Conservation (phyloP, 495 filamentous ascomycete species). For the Talaromyces trachyspermus region DNA sequence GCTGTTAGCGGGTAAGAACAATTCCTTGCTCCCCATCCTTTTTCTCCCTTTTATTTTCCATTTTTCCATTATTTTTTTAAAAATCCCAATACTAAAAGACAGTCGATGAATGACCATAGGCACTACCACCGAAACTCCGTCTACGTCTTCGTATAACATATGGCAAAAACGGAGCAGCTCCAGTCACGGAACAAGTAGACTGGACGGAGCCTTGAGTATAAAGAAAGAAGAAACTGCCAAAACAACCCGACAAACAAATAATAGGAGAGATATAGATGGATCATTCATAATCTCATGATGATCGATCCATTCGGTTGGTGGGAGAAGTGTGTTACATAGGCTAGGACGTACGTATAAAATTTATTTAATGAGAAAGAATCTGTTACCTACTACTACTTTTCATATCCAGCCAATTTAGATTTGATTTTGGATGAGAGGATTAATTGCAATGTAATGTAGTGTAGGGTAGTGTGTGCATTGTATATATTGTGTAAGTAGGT, state of each 20-base stretch:
- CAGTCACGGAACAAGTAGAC: slow-evolving; percentile 87
- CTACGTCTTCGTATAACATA: slow-evolving; percentile 82
- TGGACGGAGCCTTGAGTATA: slow-evolving; percentile 67
- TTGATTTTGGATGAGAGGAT: no score
- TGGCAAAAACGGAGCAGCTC: slow-evolving; percentile 55
- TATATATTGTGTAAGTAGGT: no score
- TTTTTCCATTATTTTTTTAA: slow-evolving; percentile 8
- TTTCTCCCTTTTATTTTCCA: slow-evolving; percentile 9
- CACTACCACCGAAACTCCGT: slow-evolving; percentile 62
- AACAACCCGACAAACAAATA: slow-evolving; percentile 4
- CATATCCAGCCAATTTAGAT: no score
- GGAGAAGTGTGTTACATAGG: neutral
- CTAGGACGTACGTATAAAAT: slow-evolving; percentile 3
- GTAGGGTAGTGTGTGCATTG: no score
- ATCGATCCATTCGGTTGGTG: no score
- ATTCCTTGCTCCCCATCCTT: no score
- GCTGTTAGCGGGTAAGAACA: slow-evolving; percentile 78
- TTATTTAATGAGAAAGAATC: no score
- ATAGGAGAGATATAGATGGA: neutral
- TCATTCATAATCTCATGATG: no score
- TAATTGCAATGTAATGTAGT: no score
- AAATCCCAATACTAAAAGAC: slow-evolving; percentile 18
- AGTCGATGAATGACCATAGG: slow-evolving; percentile 33
- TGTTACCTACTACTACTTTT: no score
- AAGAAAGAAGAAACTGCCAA: slow-evolving; percentile 10